Percentiles rank a stretch among this genome's conserved stretches.
Evolutionary conservation across 2,329 filamentous ascomycete species (phyloP).

Genomic region (Aureobasidium subglaciale): DNA sequence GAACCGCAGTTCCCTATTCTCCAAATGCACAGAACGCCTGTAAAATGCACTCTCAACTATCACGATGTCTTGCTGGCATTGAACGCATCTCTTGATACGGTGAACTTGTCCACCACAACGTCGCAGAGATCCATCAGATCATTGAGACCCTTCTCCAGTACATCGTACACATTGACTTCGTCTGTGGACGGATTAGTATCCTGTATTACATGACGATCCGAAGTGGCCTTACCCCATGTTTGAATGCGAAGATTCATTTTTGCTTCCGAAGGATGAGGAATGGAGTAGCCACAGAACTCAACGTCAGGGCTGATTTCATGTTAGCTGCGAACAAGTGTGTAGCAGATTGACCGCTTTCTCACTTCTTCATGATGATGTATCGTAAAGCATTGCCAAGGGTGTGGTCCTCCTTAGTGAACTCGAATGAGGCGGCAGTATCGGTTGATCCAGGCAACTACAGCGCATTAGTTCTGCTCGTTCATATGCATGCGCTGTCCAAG

Average conservation of each 20-base stretch:
- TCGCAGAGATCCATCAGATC: constrained; percentile 91
- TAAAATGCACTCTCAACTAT: constrained; percentile 10
- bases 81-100: constrained; percentile 58
- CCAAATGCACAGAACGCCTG: constrained; percentile 14
- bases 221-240: constrained; percentile 68
- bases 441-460: constrained; percentile 70
- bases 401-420: constrained; percentile 89
- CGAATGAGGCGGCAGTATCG: constrained; percentile 86
- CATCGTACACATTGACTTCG: constrained; percentile 71
- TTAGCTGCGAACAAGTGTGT: neutral
- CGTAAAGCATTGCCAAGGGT: constrained; percentile 90
- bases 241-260: constrained; percentile 98
- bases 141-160: constrained; percentile 79
- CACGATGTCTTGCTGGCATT: constrained; percentile 30
- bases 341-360: constrained; percentile 18
- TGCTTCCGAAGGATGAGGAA: constrained; percentile 89
- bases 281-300: constrained; percentile 97
- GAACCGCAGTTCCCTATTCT: constrained; percentile 11
- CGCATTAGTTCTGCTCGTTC: neutral
- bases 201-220: neutral
- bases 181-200: constrained; percentile 44
- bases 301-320: constrained; percentile 66
- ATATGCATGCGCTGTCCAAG: too few species aligned
- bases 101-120: constrained; percentile 87
- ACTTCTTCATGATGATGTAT: constrained; percentile 99